Evolutionary conservation across 768 basidiomycete species (phyloP), one percentile per base, ranked within the genome.

Genomic region (Lepiota brunneoincarnata): DNA sequence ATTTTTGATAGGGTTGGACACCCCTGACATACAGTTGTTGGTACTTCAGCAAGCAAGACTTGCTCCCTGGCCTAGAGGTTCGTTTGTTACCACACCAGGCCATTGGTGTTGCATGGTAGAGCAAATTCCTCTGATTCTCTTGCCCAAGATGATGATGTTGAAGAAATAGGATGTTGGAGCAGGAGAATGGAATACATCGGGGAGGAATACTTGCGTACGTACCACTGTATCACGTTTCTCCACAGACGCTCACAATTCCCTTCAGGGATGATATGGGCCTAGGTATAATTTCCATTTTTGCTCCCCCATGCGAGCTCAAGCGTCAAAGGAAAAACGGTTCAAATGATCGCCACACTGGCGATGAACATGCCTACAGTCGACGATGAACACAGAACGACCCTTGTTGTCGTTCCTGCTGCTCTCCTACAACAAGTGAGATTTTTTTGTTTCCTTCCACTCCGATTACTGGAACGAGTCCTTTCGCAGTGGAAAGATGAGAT

Each of bases 331-430:
- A 87, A 89, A 70, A 89, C 87, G 6, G 82, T 89, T 1, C 87
- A 89, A 63, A 86, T 87, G 81, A 89, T 92, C 43, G 89, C 89
- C 2, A 81, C 83, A 0, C 90, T 92, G 82, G 81, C 77, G 17
- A 76, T 76, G 63, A 89, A 91, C 60, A 75, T 75, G 61, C 83
- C 88, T 0, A 63, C 63, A 0, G 59, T 65, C 0, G 71, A 79
- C 24, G 79, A 80, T 15, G 67, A 73, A 15, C 58, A 62, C 50
- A 76, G 76, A 42, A 81, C 82, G 0, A 91, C 85, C 7, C 79
- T 92, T 2, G 79, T 93, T 49, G 79, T 93, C 17, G 89, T 89
- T 2, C 89, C 88, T 1, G 81, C 88, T 0, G 89, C 89, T 5
- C 75, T 93, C 26, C 73, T 92, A 12, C 74, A 80, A 36, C 90